Percentiles rank a stretch among this genome's conserved stretches.
Evolutionary conservation across 345 rosid species (phyloP).

Genomic region (Ceriops tagal): DNA sequence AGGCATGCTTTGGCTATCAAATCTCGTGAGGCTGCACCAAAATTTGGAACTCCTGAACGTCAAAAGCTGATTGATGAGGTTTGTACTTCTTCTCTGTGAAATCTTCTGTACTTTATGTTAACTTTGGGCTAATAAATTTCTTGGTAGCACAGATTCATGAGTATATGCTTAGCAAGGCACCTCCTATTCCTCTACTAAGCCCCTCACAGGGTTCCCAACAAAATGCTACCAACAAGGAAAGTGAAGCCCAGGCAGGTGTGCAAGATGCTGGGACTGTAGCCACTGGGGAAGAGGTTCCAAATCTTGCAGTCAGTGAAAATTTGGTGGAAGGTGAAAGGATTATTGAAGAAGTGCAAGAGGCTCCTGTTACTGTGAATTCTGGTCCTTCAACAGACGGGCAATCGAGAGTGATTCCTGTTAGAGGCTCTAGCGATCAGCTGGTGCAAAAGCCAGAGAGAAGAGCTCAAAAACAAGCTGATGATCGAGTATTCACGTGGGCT

Average conservation of each 20-base stretch:
- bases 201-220: constrained; percentile 28
- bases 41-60: constrained; percentile 70
- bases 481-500: constrained; percentile 76
- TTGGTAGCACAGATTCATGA: constrained; percentile 65
- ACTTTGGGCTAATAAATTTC: constrained; percentile 1
- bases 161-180: constrained; percentile 82
- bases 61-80: constrained; percentile 93
- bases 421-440: constrained; percentile 18
- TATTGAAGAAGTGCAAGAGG: constrained; percentile 38
- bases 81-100: neutral
- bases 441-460: constrained; percentile 34
- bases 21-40: constrained; percentile 85
- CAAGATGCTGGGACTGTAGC: constrained; percentile 18
- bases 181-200: constrained; percentile 45
- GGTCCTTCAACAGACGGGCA: constrained; percentile 23
- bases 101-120: neutral
- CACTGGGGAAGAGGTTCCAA: constrained; percentile 22
- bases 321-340: constrained; percentile 33
- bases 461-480: constrained; percentile 70
- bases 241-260: constrained; percentile 18
- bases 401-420: constrained; percentile 33
- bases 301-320: constrained; percentile 23
- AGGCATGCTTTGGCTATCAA: constrained; percentile 68
- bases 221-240: constrained; percentile 14
- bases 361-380: constrained; percentile 33